Evolutionary conservation across 495 filamentous ascomycete species (phyloP).

Genomic region (Lepraria neglecta): DNA sequence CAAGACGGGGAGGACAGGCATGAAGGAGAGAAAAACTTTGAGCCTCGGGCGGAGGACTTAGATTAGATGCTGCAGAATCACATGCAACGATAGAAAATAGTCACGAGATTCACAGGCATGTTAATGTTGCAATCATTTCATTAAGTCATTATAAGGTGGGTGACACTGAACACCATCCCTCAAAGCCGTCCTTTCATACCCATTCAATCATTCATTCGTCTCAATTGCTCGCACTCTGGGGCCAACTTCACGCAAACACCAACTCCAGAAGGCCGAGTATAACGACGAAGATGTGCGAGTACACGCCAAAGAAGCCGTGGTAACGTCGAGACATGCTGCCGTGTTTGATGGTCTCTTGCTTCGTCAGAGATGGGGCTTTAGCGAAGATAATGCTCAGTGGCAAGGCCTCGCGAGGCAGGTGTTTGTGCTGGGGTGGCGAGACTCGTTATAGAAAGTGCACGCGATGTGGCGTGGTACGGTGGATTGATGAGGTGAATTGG

Average conservation of each 20-base stretch:
- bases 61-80: slow-evolving; percentile 8
- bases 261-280: slow-evolving; percentile 9
- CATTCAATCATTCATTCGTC: neutral
- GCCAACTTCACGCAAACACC: slow-evolving; percentile 1
- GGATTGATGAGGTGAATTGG: no score
- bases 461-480: neutral
- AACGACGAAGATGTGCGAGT: slow-evolving; percentile 16
- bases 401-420: neutral
- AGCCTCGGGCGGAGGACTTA: slow-evolving; percentile 24
- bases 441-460: neutral
- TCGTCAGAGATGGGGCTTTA: no score
- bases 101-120: neutral
- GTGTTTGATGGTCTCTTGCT: neutral
- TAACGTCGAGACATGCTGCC: slow-evolving; percentile 16
- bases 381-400: no score
- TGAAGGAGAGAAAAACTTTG: slow-evolving; percentile 19
- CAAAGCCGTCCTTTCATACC: neutral
- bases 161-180: neutral
- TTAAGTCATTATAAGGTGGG: no score
- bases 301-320: slow-evolving; percentile 21
- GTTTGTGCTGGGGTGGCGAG: neutral
- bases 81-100: neutral
- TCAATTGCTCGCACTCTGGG: neutral
- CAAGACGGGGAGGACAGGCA: slow-evolving; percentile 4
- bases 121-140: no score